Evolutionary conservation across 345 rosid genomes (phyloP).

Genomic region (Limnanthes douglasii): DNA sequence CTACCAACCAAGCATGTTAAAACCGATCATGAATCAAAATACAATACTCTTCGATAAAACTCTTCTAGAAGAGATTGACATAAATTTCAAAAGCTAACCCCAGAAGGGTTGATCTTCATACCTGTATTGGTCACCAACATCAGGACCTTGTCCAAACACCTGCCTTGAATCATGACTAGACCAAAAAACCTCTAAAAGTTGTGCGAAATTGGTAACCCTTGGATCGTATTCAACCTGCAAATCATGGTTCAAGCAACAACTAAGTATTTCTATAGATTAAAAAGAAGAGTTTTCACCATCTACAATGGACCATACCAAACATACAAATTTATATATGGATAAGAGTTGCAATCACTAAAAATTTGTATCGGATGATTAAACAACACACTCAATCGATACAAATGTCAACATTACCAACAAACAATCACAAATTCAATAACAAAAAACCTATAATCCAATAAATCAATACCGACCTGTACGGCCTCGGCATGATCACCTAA

Average conservation of each 20-base stretch:
- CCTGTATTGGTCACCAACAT: slow-evolving; percentile 93
- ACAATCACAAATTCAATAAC: too few relatives aligned
- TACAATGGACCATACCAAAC: too few relatives aligned
- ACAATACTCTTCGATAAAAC: background rate
- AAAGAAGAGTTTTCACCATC: too few relatives aligned
- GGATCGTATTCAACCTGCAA: slow-evolving; percentile 88
- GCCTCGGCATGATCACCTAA: slow-evolving; percentile 78
- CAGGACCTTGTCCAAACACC: slow-evolving; percentile 96
- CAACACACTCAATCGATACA: too few relatives aligned
- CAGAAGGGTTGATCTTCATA: background rate
- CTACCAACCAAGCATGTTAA: slow-evolving; percentile 16
- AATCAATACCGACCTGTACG: slow-evolving; percentile 36
- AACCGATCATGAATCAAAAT: background rate
- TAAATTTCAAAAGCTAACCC: background rate
- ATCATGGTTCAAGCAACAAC: slow-evolving; percentile 1
- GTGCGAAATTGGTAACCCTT: slow-evolving; percentile 30
- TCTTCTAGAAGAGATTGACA: background rate
- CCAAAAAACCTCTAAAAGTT: slow-evolving; percentile 87
- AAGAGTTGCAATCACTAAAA: too few relatives aligned
- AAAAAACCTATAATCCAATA: too few relatives aligned
- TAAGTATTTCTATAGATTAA: too few relatives aligned
- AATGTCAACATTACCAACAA: too few relatives aligned
- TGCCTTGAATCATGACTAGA: slow-evolving; percentile 85
- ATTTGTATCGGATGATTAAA: too few relatives aligned
- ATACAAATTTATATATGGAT: too few relatives aligned